These are phyloP conservation scores for Kazachstania sp. DNA, from an alignment of 1,139 yeast species.

Conservation along the genomic window DNA sequence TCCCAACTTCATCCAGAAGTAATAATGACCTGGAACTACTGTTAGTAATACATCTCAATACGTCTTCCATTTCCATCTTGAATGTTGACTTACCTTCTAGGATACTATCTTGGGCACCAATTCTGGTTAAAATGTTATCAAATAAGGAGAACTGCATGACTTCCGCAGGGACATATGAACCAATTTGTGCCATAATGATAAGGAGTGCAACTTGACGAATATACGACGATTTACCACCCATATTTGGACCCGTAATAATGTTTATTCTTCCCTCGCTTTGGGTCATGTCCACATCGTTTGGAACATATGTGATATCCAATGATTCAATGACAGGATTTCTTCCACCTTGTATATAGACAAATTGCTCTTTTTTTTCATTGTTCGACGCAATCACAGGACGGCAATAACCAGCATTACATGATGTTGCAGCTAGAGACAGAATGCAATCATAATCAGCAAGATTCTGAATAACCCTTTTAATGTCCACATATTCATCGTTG, in stretches of 20 bases:
- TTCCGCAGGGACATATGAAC: conserved; percentile 45
- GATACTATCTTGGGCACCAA: conserved; percentile 39
- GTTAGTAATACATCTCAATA: conserved; percentile 35
- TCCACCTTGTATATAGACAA: conserved; percentile 48
- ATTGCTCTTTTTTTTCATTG: conserved; percentile 35
- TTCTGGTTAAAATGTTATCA: conserved; percentile 38
- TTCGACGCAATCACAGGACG: conserved; percentile 44
- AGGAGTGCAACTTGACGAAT: conserved; percentile 41
- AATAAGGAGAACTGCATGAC: conserved; percentile 36
- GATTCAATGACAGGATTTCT: conserved; percentile 77
- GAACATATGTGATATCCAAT: conserved; percentile 44
- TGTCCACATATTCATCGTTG: conserved; percentile 40
- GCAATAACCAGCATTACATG: conserved; percentile 40
- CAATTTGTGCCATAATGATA: conserved; percentile 43
- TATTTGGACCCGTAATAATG: conserved; percentile 56
- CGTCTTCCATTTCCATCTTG: conserved; percentile 43
- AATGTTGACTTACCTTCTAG: conserved; percentile 41
- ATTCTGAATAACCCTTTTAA: conserved; percentile 43
- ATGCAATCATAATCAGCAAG: conserved; percentile 67
- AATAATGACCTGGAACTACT: conserved; percentile 34
- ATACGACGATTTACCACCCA: conserved; percentile 49
- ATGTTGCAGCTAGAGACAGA: conserved; percentile 56
- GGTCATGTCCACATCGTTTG: conserved; percentile 56
- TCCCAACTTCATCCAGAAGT: conserved; percentile 45
- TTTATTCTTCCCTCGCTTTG: conserved; percentile 42